These are phyloP conservation scores for Arachis monticola DNA, from an alignment of 331 rosid species.

Conservation along the genomic window DNA sequence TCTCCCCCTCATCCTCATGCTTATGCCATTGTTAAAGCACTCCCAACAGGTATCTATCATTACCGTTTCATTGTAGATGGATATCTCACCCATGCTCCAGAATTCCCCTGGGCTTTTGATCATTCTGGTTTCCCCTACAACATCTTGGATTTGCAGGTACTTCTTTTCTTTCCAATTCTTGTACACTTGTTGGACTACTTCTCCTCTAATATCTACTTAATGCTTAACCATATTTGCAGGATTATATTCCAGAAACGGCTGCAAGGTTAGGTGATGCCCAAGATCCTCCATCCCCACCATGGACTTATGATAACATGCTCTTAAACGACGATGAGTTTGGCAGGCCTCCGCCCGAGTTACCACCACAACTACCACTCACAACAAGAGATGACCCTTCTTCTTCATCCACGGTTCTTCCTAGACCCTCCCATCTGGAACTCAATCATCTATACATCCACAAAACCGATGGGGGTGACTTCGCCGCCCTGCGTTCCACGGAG, in stretches of 20 bases:
- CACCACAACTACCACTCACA: conserved; percentile 65
- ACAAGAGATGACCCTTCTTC: conserved; percentile 47
- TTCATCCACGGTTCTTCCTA: conserved; percentile 39
- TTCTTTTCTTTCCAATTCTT: conserved; percentile 21
- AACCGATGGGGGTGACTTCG: conserved; percentile 51
- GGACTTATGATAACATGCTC: conserved; percentile 69
- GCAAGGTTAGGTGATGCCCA: conserved; percentile 52
- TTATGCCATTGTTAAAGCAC: conserved; percentile 55
- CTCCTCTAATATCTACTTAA: background rate
- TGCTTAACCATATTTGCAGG: conserved; percentile 52
- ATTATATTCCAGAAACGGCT: conserved; percentile 53
- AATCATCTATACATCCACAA: conserved; percentile 75
- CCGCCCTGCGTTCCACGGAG: conserved; percentile 66
- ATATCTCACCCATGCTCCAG: conserved; percentile 69
- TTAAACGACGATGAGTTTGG: conserved; percentile 65
- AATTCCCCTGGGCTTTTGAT: conserved; percentile 59
- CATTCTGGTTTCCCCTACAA: conserved; percentile 65
- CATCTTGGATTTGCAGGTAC: conserved; percentile 86
- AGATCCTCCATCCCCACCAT: conserved; percentile 80
- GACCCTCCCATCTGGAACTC: conserved; percentile 55
- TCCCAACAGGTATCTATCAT: conserved; percentile 67
- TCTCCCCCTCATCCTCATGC: conserved; percentile 41
- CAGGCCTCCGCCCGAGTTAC: conserved; percentile 78
- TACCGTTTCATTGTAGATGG: conserved; percentile 86
- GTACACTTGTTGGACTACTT: background rate